These are phyloP conservation scores for Escallonia herrerae DNA, from an alignment of 129 eudicot species.

Conservation along the genomic window DNA sequence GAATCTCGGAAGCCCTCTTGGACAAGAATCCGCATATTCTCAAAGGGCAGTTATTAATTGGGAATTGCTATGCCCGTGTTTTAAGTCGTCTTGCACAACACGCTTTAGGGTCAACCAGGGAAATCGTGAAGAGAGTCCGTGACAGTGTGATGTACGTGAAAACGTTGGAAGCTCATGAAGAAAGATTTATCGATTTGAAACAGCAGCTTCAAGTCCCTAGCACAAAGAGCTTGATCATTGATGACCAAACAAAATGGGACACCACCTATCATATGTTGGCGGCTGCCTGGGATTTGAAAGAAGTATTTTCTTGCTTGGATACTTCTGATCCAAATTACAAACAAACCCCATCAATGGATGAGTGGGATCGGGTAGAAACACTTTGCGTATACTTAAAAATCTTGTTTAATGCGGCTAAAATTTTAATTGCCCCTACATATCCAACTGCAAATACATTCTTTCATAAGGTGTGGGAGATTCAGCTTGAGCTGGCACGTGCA, in stretches of 20 bases:
- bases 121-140: slow-evolving; percentile 62
- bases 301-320: slow-evolving; percentile 68
- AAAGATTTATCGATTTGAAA: slow-evolving; percentile 42
- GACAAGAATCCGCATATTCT: slow-evolving; percentile 35
- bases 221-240: slow-evolving; percentile 48
- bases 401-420: slow-evolving; percentile 54
- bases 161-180: slow-evolving; percentile 28
- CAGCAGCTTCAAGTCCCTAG: slow-evolving; percentile 68
- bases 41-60: slow-evolving; percentile 54
- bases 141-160: slow-evolving; percentile 65
- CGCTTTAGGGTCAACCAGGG: slow-evolving; percentile 29
- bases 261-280: slow-evolving; percentile 76
- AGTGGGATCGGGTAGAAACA: slow-evolving; percentile 65
- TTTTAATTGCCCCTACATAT: slow-evolving; percentile 36
- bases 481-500: slow-evolving; percentile 46
- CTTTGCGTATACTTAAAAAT: slow-evolving; percentile 54
- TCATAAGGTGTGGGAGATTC: slow-evolving; percentile 55
- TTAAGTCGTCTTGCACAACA: slow-evolving; percentile 55
- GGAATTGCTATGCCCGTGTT: slow-evolving; percentile 59
- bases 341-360: slow-evolving; percentile 40
- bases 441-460: slow-evolving; percentile 57
- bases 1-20: slow-evolving; percentile 39
- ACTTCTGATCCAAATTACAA: slow-evolving; percentile 47
- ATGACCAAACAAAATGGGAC: slow-evolving; percentile 65
- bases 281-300: slow-evolving; percentile 72